phyloP scores from a whole-genome alignment of 2,329 filamentous ascomycete species.

The Pseudopyricularia cyperi region DNA sequence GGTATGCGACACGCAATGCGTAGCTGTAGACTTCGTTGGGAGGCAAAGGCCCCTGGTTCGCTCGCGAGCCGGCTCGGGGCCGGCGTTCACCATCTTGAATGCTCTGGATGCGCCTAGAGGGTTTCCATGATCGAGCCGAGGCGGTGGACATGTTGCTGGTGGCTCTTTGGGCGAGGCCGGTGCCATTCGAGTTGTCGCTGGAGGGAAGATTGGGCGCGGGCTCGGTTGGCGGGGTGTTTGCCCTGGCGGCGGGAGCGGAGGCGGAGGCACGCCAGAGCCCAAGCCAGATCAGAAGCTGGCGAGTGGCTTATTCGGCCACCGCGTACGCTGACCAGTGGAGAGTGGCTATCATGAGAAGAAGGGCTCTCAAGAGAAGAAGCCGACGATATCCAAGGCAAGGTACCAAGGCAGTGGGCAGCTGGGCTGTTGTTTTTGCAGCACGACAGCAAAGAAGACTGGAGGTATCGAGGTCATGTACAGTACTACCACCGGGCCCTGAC shows the following conservation, averaged over 20 bases:
- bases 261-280: background rate
- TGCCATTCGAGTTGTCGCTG: background rate
- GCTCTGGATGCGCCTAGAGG: slow-evolving; percentile 30
- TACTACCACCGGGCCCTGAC: too few relatives aligned
- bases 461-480: too few relatives aligned
- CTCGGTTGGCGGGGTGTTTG: background rate
- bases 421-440: too few relatives aligned
- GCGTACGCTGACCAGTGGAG: background rate
- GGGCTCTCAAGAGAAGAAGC: background rate
- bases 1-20: slow-evolving; percentile 79
- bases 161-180: background rate
- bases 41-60: slow-evolving; percentile 34
- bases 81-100: slow-evolving; percentile 25
- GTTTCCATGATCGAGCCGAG: slow-evolving; percentile 32
- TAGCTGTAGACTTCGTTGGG: slow-evolving; percentile 83
- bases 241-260: background rate
- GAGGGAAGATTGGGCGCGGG: background rate
- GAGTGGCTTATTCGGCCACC: background rate
- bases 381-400: background rate
- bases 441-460: too few relatives aligned
- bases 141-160: slow-evolving; percentile 32
- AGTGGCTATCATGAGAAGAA: background rate
- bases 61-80: slow-evolving; percentile 30
- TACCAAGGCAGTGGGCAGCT: too few relatives aligned
- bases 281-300: background rate